Percentiles rank a stretch among this genome's conserved stretches.
phyloP scores from a whole-genome alignment of 495 filamentous ascomycete genomes.

The Aspergillus kassunensis region DNA sequence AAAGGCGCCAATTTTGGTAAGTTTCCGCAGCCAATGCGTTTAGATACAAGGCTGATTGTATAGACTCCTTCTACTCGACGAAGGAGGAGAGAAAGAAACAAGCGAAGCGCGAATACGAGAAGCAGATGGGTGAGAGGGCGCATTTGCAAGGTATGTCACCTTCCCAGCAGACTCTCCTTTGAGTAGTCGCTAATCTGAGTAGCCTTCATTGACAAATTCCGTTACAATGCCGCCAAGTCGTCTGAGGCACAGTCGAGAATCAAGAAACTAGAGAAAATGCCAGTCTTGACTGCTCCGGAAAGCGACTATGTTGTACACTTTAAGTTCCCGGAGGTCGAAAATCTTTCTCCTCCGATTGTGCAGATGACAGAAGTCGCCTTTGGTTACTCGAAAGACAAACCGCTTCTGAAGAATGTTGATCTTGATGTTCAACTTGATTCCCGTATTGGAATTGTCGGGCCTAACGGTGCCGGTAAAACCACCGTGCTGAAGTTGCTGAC shows the following conservation, averaged over 20 bases:
- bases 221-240: constrained; percentile 98
- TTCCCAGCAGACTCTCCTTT: neutral
- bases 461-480: constrained; percentile 98
- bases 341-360: constrained; percentile 93
- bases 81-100: constrained; percentile 96
- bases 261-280: constrained; percentile 98
- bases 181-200: constrained; percentile 17
- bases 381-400: constrained; percentile 77
- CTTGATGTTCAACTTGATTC: constrained; percentile 97
- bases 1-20: constrained; percentile 86
- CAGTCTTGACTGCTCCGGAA: constrained; percentile 84
- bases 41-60: constrained; percentile 16
- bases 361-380: constrained; percentile 94
- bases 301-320: constrained; percentile 95
- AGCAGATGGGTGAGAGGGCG: constrained; percentile 89
- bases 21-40: constrained; percentile 8
- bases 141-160: constrained; percentile 63
- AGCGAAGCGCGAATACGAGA: constrained; percentile 96
- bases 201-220: constrained; percentile 99
- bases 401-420: constrained; percentile 80
- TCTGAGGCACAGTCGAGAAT: constrained; percentile 97
- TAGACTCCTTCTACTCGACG: constrained; percentile 93
- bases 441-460: constrained; percentile 95
- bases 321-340: constrained; percentile 97
- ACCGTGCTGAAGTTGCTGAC: constrained; percentile 94